These are phyloP conservation scores for Sarcomyxa edulis DNA, from an alignment of 768 basidiomycete species.

Conservation along the genomic window DNA sequence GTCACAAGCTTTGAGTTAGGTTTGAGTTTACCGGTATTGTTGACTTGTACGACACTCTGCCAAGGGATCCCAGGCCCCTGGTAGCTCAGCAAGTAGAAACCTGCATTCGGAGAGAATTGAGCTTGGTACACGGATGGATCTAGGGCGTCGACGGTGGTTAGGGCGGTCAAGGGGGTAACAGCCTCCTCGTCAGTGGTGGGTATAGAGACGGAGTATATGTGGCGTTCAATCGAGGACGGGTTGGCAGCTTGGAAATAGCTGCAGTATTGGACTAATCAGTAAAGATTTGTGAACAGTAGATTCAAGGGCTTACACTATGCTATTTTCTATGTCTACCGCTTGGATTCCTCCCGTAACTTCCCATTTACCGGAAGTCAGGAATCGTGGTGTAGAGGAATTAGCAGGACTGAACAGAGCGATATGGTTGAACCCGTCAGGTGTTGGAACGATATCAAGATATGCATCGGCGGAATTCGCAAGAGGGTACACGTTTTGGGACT, in stretches of 20 bases:
- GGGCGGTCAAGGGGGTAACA: constrained; percentile 48
- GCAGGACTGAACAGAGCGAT: constrained; percentile 88
- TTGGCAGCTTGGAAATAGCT: constrained; percentile 90
- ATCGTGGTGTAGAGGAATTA: constrained; percentile 61
- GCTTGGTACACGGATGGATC: constrained; percentile 56
- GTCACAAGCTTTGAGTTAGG: constrained; percentile 2
- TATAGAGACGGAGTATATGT: constrained; percentile 77
- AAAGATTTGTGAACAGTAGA: constrained; percentile 10
- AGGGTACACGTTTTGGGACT: constrained; percentile 63
- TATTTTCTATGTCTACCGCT: constrained; percentile 62
- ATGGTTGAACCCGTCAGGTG: constrained; percentile 79
- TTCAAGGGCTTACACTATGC: constrained; percentile 59
- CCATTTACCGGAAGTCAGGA: constrained; percentile 86
- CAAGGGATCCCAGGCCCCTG: constrained; percentile 80
- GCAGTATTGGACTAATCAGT: constrained; percentile 11
- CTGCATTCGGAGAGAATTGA: constrained; percentile 79
- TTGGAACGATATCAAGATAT: constrained; percentile 90
- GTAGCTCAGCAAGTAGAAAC: constrained; percentile 80
- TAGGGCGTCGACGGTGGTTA: constrained; percentile 22
- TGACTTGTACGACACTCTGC: constrained; percentile 71
- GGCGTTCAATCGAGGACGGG: constrained; percentile 76
- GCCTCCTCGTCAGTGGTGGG: constrained; percentile 44
- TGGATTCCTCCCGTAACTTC: constrained; percentile 77
- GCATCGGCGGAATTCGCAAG: constrained; percentile 48
- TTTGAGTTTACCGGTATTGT: constrained; percentile 33